These are phyloP conservation scores for Blepharisma japonicum DNA, from an alignment of 73 alveolate genomes.

Conservation along the genomic window DNA sequence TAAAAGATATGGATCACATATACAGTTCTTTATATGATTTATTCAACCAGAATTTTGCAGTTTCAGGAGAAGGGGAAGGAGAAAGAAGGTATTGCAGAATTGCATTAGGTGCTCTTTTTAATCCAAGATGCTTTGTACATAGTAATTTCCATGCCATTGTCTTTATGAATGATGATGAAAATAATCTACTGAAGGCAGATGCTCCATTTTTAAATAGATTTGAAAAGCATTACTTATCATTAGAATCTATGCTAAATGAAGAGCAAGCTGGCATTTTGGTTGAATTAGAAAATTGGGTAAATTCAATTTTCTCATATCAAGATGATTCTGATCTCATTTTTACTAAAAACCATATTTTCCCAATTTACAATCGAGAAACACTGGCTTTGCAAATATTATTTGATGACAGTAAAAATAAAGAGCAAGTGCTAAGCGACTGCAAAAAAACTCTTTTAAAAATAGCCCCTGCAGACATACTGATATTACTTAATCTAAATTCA, in stretches of 20 bases:
- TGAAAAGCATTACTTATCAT: constrained; percentile 36
- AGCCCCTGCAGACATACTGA: not conserved
- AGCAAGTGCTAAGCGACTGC: not conserved
- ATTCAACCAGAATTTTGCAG: constrained; percentile 41
- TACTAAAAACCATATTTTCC: too few relatives aligned
- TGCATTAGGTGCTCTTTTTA: constrained; percentile 45
- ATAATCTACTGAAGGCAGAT: constrained; percentile 29
- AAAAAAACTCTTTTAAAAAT: not conserved
- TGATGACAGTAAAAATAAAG: not conserved
- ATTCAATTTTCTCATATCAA: not conserved
- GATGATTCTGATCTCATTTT: too few relatives aligned
- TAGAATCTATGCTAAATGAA: not conserved
- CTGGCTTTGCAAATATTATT: too few relatives aligned
- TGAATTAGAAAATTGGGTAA: not conserved
- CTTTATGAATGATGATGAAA: constrained; percentile 19
- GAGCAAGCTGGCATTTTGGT: not conserved
- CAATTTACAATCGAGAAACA: too few relatives aligned
- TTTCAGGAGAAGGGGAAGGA: constrained; percentile 15
- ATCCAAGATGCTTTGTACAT: constrained; percentile 39
- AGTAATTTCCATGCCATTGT: constrained; percentile 31
- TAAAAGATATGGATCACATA: constrained; percentile 34
- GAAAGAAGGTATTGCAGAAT: constrained; percentile 42
- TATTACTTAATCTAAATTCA: not conserved
- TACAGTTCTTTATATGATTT: constrained; percentile 46
- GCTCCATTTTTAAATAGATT: constrained; percentile 53